These are phyloP conservation scores for Trichosporon sp. DNA, from an alignment of 1,284 basidiomycete genomes.

Conservation along the genomic window DNA sequence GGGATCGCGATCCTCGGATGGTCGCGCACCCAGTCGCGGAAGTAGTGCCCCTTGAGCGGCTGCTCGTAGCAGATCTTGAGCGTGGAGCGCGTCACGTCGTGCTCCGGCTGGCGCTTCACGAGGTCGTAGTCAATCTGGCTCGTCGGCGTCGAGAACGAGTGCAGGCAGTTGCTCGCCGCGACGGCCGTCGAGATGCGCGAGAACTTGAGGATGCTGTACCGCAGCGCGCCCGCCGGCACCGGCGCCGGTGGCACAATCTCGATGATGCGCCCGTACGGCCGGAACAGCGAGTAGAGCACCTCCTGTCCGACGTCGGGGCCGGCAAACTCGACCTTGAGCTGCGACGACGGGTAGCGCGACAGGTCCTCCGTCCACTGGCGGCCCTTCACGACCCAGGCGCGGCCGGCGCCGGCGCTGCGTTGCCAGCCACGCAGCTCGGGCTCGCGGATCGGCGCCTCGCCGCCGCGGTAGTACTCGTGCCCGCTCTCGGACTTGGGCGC, in stretches of 20 bases:
- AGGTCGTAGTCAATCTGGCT: constrained; percentile 44
- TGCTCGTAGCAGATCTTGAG: constrained; percentile 66
- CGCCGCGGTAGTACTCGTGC: constrained; percentile 18
- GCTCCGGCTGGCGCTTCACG: constrained; percentile 13
- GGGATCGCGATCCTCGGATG: constrained; percentile 88
- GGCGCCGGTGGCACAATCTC: constrained; percentile 63
- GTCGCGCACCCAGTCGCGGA: constrained; percentile 74
- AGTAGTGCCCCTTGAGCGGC: constrained; percentile 69
- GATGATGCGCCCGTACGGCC: constrained; percentile 75
- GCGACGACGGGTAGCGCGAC: constrained; percentile 68
- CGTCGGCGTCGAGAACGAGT: constrained; percentile 59
- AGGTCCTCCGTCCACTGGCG: constrained; percentile 86
- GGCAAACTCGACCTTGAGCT: constrained; percentile 74
- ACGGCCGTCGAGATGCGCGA: constrained; percentile 64
- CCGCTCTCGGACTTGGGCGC: constrained; percentile 10
- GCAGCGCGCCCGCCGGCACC: constrained; percentile 63
- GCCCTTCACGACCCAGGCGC: constrained; percentile 74
- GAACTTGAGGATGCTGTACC: constrained; percentile 64
- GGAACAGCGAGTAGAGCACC: constrained; percentile 45
- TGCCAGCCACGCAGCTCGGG: constrained; percentile 19
- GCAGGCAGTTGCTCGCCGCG: constrained; percentile 77
- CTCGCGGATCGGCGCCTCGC: neutral
- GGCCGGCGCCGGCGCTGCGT: constrained; percentile 53
- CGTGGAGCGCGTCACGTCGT: constrained; percentile 53
- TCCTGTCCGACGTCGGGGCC: constrained; percentile 81